phyloP scores from a whole-genome alignment of 768 basidiomycete genomes.

The Mycena crocata region DNA sequence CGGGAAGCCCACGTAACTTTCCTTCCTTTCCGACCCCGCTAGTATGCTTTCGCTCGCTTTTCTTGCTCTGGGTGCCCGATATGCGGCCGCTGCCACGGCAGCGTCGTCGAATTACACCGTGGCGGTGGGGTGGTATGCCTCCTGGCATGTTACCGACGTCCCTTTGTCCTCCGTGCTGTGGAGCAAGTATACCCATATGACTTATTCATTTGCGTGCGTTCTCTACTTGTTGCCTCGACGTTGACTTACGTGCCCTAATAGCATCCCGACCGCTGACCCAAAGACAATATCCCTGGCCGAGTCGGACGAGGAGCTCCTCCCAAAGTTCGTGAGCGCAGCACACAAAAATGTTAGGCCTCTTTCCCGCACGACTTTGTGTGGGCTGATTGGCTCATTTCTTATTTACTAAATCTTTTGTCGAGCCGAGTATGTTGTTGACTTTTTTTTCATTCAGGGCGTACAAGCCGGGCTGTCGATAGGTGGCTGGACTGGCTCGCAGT shows the following conservation, averaged over 20 bases:
- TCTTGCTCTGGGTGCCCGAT: constrained; percentile 17
- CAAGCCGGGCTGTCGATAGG: constrained; percentile 72
- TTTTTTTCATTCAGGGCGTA: constrained; percentile 55
- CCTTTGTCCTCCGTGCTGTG: constrained; percentile 68
- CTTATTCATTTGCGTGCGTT: constrained; percentile 79
- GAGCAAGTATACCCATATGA: constrained; percentile 74
- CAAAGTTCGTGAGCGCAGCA: constrained; percentile 66
- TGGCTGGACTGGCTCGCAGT: constrained; percentile 76
- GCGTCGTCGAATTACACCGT: constrained; percentile 42
- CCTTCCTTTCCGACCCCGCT: not conserved
- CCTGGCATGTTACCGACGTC: constrained; percentile 69
- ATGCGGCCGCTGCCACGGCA: constrained; percentile 14
- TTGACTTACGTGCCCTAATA: constrained; percentile 23
- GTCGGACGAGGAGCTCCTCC: constrained; percentile 63
- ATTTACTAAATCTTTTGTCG: not conserved
- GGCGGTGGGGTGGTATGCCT: constrained; percentile 73
- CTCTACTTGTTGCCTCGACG: not conserved
- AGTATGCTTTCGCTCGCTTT: constrained; percentile 25
- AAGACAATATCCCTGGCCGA: constrained; percentile 48
- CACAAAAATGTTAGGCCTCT: constrained; percentile 52
- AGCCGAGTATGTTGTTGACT: not conserved
- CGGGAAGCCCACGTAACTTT: too few relatives aligned
- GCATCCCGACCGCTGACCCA: constrained; percentile 53
- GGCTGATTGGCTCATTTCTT: not conserved
- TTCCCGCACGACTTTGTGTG: not conserved